Evolutionary conservation across 176 grass and related monocot genomes (phyloP).

Genomic region (Hyparrhenia diplandra): DNA sequence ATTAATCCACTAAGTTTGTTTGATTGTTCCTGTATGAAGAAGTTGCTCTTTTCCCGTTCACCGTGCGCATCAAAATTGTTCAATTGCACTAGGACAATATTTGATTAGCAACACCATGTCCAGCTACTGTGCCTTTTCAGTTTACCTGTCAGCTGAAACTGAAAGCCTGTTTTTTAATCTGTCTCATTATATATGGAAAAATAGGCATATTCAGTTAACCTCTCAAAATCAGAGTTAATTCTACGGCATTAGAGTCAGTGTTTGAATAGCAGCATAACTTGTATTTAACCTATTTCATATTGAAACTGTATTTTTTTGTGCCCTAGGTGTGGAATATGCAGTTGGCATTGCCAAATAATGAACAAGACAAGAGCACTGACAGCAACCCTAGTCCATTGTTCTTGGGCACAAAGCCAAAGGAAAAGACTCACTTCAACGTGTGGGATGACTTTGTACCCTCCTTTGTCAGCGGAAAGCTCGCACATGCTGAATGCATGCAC

Average conservation of each 20-base stretch:
- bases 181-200: neutral
- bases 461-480: neutral
- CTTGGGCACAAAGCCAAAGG: neutral
- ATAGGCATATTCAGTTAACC: neutral
- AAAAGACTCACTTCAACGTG: slow-evolving; percentile 22
- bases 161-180: neutral
- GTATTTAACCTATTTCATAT: neutral
- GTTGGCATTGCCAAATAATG: neutral
- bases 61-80: neutral
- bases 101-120: neutral
- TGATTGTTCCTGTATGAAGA: neutral
- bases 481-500: slow-evolving; percentile 11
- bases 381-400: neutral
- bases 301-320: neutral
- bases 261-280: neutral
- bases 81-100: neutral
- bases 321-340: neutral
- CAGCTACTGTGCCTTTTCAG: neutral
- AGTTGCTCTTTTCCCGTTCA: too few species aligned
- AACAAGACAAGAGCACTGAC: slow-evolving; percentile 15
- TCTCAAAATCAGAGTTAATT: neutral
- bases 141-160: neutral
- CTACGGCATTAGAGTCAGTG: neutral
- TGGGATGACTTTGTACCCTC: slow-evolving; percentile 27
- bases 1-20: neutral